Conservation (phyloP, 257 asterid genomes). For the Solanum dulcamara region DNA sequence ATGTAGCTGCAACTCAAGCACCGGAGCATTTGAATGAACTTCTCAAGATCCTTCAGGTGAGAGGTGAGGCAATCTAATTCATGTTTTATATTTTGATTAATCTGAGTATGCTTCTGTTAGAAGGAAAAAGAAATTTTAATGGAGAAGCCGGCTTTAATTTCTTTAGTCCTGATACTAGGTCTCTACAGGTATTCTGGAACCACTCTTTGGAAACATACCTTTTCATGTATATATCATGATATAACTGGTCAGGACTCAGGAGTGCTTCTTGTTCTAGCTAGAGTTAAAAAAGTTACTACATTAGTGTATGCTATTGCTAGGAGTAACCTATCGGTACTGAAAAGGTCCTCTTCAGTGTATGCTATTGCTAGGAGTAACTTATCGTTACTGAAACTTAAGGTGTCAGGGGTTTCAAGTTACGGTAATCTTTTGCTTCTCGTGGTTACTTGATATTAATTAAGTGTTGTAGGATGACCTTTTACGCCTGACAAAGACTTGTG, state of each 20-base stretch:
- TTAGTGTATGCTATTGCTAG: neutral
- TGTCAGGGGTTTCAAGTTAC: neutral
- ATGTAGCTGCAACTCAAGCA: slow-evolving; percentile 66
- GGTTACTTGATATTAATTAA: neutral
- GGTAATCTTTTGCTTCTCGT: neutral
- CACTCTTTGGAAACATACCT: neutral
- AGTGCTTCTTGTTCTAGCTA: neutral
- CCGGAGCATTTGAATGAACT: slow-evolving; percentile 83
- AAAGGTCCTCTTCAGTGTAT: no score
- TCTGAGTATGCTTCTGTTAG: neutral
- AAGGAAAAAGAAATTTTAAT: neutral
- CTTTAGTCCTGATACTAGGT: neutral
- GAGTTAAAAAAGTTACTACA: neutral
- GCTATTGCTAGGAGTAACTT: neutral
- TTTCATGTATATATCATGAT: neutral
- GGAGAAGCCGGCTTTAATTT: neutral
- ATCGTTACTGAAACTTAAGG: neutral
- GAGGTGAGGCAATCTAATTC: slow-evolving; percentile 37
- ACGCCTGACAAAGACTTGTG: neutral
- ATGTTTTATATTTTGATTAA: neutral
- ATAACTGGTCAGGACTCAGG: neutral
- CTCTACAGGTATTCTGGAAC: neutral
- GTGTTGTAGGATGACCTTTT: neutral
- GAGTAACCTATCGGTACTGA: neutral
- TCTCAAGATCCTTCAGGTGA: slow-evolving; percentile 63